These are phyloP conservation scores for Ogataea salicorniae DNA, from an alignment of 805 yeast genomes.

Conservation along the genomic window DNA sequence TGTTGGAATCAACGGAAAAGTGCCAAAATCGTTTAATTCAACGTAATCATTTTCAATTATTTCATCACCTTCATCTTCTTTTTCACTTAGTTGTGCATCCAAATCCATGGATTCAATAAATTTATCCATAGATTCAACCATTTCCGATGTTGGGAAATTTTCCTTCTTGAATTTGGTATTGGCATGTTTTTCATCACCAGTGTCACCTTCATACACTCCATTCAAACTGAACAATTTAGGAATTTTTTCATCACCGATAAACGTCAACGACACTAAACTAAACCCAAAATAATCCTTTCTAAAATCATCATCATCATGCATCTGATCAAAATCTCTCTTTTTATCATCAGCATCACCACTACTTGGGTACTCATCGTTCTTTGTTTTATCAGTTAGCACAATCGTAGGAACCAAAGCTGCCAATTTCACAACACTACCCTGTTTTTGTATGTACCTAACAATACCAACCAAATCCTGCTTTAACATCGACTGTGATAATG, in stretches of 20 bases:
- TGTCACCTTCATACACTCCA: slow-evolving; percentile 26
- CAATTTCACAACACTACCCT: slow-evolving; percentile 40
- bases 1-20: slow-evolving; percentile 8
- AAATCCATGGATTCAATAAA: slow-evolving; percentile 42
- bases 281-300: slow-evolving; percentile 35
- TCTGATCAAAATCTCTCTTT: slow-evolving; percentile 20
- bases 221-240: slow-evolving; percentile 42
- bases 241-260: slow-evolving; percentile 66
- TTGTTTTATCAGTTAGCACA: slow-evolving; percentile 20
- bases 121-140: slow-evolving; percentile 38
- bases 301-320: slow-evolving; percentile 11
- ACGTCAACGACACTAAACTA: slow-evolving; percentile 56
- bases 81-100: slow-evolving; percentile 13
- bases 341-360: slow-evolving; percentile 8
- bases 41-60: slow-evolving; percentile 12
- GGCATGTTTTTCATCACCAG: background rate
- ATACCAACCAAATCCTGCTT: slow-evolving; percentile 46
- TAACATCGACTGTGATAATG: slow-evolving; percentile 49
- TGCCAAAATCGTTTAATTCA: slow-evolving; percentile 19
- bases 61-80: slow-evolving; percentile 15
- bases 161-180: slow-evolving; percentile 23
- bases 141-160: slow-evolving; percentile 33
- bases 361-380: slow-evolving; percentile 4
- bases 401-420: slow-evolving; percentile 52
- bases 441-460: slow-evolving; percentile 57